Evolutionary conservation across 257 asterid species (phyloP).

Genomic region (Solanum rostratum): DNA sequence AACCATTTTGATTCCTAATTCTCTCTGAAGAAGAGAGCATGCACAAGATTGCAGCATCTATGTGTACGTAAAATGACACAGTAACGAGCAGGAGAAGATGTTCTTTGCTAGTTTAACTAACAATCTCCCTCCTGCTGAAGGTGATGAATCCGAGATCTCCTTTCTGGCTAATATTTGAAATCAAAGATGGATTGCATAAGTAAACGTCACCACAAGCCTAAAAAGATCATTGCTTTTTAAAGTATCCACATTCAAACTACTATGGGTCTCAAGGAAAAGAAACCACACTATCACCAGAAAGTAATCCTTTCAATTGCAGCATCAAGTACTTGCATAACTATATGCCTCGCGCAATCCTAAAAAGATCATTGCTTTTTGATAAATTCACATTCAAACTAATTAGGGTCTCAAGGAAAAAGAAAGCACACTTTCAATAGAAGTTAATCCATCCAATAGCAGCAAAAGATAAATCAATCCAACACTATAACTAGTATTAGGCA

Average conservation of each 20-base stretch:
- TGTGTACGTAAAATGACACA: background rate
- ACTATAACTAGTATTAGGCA: background rate
- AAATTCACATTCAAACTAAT: background rate
- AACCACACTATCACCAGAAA: background rate
- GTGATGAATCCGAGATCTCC: background rate
- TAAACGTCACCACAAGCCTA: background rate
- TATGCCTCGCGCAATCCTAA: background rate
- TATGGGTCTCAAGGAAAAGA: background rate
- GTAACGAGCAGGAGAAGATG: background rate
- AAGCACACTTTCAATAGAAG: background rate
- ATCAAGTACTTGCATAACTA: background rate
- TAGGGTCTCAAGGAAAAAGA: background rate
- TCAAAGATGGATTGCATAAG: background rate
- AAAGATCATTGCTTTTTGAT: background rate
- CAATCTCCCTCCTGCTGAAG: background rate
- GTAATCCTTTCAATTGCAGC: background rate
- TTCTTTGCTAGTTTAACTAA: background rate
- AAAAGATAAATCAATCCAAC: background rate
- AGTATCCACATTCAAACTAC: background rate
- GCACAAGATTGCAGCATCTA: background rate
- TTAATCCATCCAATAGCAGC: background rate
- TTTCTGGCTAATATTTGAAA: background rate
- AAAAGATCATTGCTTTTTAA: background rate
- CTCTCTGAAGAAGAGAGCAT: background rate
- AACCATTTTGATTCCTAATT: background rate